Evolutionary conservation across 106 monocot species (phyloP).

Genomic region (Acorus gramineus): DNA sequence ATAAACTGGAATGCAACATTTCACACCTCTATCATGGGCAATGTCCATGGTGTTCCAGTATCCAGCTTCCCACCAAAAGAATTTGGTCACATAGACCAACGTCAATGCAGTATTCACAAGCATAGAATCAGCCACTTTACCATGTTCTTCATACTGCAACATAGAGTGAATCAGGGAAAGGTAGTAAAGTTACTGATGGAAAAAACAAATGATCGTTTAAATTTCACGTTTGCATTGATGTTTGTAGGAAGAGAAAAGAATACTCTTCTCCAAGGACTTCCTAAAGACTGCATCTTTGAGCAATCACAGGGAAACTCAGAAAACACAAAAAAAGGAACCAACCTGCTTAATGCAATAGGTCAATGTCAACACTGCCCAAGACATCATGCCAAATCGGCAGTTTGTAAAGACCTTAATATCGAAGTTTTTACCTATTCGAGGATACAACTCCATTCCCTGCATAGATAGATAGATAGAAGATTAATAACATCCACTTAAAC

Average conservation of each 20-base stretch:
- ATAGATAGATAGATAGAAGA: neutral
- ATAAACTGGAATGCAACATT: neutral
- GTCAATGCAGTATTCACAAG: slow-evolving; percentile 80
- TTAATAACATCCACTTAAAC: neutral
- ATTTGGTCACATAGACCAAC: slow-evolving; percentile 88
- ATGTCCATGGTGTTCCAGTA: slow-evolving; percentile 99
- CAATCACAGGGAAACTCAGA: no score
- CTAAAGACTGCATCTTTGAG: no score
- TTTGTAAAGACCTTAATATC: slow-evolving; percentile 99
- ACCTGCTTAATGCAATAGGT: slow-evolving; percentile 99
- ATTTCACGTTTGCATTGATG: no score
- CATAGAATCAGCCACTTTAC: slow-evolving; percentile 85
- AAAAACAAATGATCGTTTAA: neutral
- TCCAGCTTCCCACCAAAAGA: slow-evolving; percentile 98
- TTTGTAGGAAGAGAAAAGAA: no score
- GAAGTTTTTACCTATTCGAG: slow-evolving; percentile 88
- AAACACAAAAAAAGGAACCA: neutral
- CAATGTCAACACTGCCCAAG: slow-evolving; percentile 93
- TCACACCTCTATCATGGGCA: slow-evolving; percentile 93
- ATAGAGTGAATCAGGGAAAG: neutral
- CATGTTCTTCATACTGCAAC: slow-evolving; percentile 83
- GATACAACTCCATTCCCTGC: slow-evolving; percentile 98
- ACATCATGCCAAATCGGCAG: slow-evolving; percentile 99
- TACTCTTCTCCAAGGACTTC: no score
- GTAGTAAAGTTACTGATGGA: neutral